Conservation (phyloP, 2,329 filamentous ascomycete species). For the Trichoderma semiorbis region DNA sequence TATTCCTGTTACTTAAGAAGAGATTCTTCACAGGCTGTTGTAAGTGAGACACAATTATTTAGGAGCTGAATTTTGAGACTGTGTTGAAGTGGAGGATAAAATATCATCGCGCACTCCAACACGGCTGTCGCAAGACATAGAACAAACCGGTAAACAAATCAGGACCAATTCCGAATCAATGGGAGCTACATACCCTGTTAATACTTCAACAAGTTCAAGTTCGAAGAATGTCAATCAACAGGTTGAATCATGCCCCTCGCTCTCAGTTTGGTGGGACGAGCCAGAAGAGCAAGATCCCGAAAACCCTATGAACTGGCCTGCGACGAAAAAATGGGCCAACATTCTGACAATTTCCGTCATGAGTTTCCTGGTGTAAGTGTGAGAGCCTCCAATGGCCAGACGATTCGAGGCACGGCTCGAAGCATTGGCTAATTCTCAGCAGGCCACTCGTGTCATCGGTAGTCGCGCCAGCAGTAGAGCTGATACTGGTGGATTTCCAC, state of each 20-base stretch:
- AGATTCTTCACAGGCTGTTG: not conserved
- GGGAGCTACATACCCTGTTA: not conserved
- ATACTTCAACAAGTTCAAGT: not conserved
- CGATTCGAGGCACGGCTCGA: not conserved
- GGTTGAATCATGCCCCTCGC: not conserved
- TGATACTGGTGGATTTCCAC: not conserved
- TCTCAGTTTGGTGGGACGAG: not conserved
- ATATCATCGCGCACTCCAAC: not conserved
- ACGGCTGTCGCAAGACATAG: not conserved
- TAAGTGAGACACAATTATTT: not conserved
- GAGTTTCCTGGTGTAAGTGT: not conserved
- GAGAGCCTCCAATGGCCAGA: not conserved
- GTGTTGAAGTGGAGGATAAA: not conserved
- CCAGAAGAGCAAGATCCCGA: not conserved
- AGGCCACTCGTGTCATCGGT: not conserved
- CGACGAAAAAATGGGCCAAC: not conserved
- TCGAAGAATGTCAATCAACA: not conserved
- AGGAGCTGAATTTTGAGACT: not conserved
- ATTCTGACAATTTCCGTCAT: not conserved
- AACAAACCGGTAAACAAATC: not conserved
- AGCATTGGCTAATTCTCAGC: not conserved
- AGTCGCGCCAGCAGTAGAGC: not conserved
- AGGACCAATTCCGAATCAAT: not conserved
- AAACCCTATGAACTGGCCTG: not conserved
- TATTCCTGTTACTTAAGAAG: not conserved